Conservation (phyloP, 2,329 filamentous ascomycete species). For the Epichloe hybrida region DNA sequence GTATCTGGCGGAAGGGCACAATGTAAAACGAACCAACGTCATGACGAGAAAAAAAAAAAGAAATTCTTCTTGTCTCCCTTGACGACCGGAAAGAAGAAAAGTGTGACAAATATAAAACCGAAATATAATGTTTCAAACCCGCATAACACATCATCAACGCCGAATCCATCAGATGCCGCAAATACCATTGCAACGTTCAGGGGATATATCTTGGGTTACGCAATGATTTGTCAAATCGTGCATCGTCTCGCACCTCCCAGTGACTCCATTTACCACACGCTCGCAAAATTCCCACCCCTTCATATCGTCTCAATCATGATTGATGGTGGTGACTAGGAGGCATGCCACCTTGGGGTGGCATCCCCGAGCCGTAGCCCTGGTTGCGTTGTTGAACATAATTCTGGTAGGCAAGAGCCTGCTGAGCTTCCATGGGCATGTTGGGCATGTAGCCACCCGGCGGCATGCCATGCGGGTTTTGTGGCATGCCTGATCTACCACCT, state of each 20-base stretch:
- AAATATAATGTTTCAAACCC: constrained; percentile 1
- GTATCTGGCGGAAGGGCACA: not conserved
- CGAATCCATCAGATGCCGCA: constrained; percentile 28
- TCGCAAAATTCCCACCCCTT: not conserved
- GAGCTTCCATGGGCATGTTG: constrained; percentile 56
- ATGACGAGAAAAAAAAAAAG: not conserved
- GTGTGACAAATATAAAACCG: constrained; percentile 10
- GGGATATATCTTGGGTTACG: constrained; percentile 14
- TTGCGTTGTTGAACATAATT: constrained; percentile 65
- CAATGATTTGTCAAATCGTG: constrained; percentile 7
- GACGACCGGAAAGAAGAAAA: not conserved
- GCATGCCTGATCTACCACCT: constrained; percentile 47
- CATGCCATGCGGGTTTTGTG: constrained; percentile 45
- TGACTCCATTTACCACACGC: not conserved
- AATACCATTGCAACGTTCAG: constrained; percentile 22
- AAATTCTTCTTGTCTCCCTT: not conserved
- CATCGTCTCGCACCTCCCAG: not conserved
- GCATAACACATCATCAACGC: constrained; percentile 28
- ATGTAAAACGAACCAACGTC: not conserved
- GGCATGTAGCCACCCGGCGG: constrained; percentile 51
- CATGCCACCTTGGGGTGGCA: constrained; percentile 70
- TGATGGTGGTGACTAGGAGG: constrained; percentile 73
- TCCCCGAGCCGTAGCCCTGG: constrained; percentile 58
- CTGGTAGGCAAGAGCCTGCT: constrained; percentile 71
- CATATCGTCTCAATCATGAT: constrained; percentile 36